Evolutionary conservation across 805 yeast species (phyloP), one percentile per base, ranked within the genome.

Genomic region (Tetrapisispora iriomotensis): DNA sequence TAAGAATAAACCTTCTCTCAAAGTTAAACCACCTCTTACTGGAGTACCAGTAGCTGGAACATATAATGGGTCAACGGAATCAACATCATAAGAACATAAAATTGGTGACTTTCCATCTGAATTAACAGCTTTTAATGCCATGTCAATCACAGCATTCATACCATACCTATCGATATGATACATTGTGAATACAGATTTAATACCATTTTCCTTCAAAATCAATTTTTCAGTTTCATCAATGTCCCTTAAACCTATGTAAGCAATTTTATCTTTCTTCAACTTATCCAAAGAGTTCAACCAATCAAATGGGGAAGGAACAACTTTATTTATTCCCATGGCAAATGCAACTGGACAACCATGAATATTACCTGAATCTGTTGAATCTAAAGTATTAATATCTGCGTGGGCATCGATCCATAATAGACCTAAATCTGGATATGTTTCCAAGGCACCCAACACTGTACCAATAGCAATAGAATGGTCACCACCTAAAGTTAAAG

Each of bases 321-420:
- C 28, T 37, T 21, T 8, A 48, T 82, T 85, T 39, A 88, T 66
- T 2, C 96, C 96, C 74, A 87, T 68, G 41, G 90, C 67, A 58
- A 92, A 92, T 3, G 95, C 76, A 26, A 90, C 86, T 2, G 98
- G 98, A 60, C 96, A 88, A 6, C 98, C 98, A 61, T 90, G 98
- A 51, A 90, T 69, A 61, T 90, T 92, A 30, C 97, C 97, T 7
- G 90, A 77, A 22, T 73, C 81, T 2, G 96, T 79, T 8, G 86
- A 76, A 26, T 70, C 68, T 9, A 95, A 84, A 1, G 96, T 82
- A 68, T 92, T 92, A 58, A 92, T 81, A 61, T 90, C 98, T 15
- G 97, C 96, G 61, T 90, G 98, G 0, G 98, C 98, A 64, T 90
- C 98, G 51, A 90, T 81, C 98, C 98, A 90, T 45, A 90, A 59